phyloP scores from a whole-genome alignment of 2,329 filamentous ascomycete species.

The Lasiodiplodia theobromae region DNA sequence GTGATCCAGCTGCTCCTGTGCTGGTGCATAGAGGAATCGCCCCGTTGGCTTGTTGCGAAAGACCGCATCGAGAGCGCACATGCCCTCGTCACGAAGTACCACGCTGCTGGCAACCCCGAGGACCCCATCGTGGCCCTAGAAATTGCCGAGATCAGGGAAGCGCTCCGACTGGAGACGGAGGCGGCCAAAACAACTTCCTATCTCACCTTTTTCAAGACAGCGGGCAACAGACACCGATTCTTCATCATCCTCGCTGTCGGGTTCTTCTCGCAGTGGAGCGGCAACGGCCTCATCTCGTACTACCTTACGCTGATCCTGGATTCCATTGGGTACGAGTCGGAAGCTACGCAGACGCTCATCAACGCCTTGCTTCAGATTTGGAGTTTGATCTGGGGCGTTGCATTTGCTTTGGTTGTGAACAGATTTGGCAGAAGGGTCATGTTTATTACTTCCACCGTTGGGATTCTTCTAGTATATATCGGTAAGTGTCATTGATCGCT shows the following conservation, averaged over 20 bases:
- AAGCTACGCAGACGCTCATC: slow-evolving; percentile 48
- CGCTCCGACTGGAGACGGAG: slow-evolving; percentile 57
- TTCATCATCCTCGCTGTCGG: slow-evolving; percentile 62
- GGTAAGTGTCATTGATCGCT: no score
- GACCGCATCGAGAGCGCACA: slow-evolving; percentile 51
- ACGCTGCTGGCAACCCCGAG: slow-evolving; percentile 56
- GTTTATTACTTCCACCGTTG: slow-evolving; percentile 40
- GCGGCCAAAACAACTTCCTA: slow-evolving; percentile 53
- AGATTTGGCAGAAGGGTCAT: slow-evolving; percentile 42
- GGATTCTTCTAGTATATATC: neutral
- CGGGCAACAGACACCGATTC: slow-evolving; percentile 62
- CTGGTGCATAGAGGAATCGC: slow-evolving; percentile 60
- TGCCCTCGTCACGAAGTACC: slow-evolving; percentile 61
- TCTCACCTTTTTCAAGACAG: slow-evolving; percentile 55
- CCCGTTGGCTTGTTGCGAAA: slow-evolving; percentile 61
- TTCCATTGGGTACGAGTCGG: slow-evolving; percentile 43
- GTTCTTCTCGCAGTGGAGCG: slow-evolving; percentile 65
- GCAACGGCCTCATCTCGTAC: slow-evolving; percentile 59
- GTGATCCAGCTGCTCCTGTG: slow-evolving; percentile 51
- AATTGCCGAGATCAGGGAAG: slow-evolving; percentile 59
- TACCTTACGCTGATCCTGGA: slow-evolving; percentile 45
- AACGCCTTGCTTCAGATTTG: slow-evolving; percentile 65
- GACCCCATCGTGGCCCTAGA: slow-evolving; percentile 57
- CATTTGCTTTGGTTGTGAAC: slow-evolving; percentile 44
- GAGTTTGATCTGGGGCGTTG: slow-evolving; percentile 63